phyloP scores from a whole-genome alignment of 805 yeast genomes.

The Wickerhamomyces mucosus region DNA sequence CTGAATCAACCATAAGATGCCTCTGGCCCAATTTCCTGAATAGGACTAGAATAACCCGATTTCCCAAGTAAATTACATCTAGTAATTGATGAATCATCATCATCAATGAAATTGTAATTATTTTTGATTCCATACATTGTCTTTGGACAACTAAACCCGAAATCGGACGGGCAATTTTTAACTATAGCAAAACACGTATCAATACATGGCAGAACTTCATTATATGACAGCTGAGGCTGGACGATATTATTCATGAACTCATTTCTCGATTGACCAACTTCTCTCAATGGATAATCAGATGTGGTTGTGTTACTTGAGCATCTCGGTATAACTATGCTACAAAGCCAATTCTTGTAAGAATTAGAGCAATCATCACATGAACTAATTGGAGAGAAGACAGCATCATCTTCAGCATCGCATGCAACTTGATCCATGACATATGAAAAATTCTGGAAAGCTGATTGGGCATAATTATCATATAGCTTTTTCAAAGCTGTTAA shows the following conservation, averaged over 20 bases:
- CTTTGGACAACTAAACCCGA: slow-evolving; percentile 69
- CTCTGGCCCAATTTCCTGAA: not conserved
- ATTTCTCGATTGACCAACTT: slow-evolving; percentile 47
- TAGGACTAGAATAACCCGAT: not conserved
- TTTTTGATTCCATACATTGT: not conserved
- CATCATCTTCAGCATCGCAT: slow-evolving; percentile 60
- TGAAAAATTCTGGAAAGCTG: slow-evolving; percentile 54
- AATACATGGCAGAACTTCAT: slow-evolving; percentile 80
- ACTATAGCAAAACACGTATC: slow-evolving; percentile 72
- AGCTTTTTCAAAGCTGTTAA: slow-evolving; percentile 28
- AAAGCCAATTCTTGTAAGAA: slow-evolving; percentile 80
- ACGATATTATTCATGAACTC: slow-evolving; percentile 43
- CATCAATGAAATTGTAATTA: not conserved
- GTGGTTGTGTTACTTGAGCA: slow-evolving; percentile 46
- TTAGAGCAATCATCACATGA: slow-evolving; percentile 64
- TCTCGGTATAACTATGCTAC: slow-evolving; percentile 81
- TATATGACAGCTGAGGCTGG: slow-evolving; percentile 48
- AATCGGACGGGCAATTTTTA: slow-evolving; percentile 71
- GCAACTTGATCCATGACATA: slow-evolving; percentile 67
- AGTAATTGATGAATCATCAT: slow-evolving; percentile 5
- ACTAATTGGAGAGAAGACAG: slow-evolving; percentile 63
- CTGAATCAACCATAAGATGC: too few species aligned
- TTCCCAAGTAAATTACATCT: slow-evolving; percentile 35
- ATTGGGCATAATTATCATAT: slow-evolving; percentile 58
- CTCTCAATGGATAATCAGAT: slow-evolving; percentile 37